Evolutionary conservation across 768 basidiomycete genomes (phyloP), one percentile per base, ranked within the genome.

Genomic region (Panaeolus papilionaceus): DNA sequence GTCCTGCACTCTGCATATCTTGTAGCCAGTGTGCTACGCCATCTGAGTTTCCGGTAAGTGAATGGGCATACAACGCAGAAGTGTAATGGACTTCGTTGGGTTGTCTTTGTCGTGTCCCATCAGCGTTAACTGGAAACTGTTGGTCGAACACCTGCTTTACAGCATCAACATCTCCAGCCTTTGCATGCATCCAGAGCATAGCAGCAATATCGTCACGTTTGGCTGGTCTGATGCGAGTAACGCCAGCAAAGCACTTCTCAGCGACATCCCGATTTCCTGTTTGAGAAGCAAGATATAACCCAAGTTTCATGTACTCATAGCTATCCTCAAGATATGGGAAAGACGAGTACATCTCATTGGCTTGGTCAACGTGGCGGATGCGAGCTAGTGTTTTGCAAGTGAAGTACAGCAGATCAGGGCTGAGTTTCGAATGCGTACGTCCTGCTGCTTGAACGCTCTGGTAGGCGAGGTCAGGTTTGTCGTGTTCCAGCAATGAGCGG

Each of bases 11-110:
- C 26, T 70, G 39, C 74, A 75, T 75, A 8, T 76, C 79, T 58
- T 79, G 75, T 66, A 93, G 71, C 90, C 90, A 91, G 71, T 65
- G 58, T 68, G 84, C 82, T 71, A 91, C 80, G 14, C 84, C 85
- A 38, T 78, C 74, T 47, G 81, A 74, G 69, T 90, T 82, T 8
- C 84, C 82, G 8, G 75, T 73, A 68, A 80, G 79, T 3, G 86
- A 81, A 68, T 87, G 80, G 18, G 88, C 89, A 67, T 83, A 81
- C 18, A 93, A 79, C 71, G 92, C 78, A 45, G 83, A 79, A 16
- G 85, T 82, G 72, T 86, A 93, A 69, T 91, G 88, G 49, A 78
- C 63, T 16, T 85, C 71, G 38, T 75, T 77, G 33, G 90, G 89
- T 4, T 74, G 73, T 40, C 78, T 79, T 1, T 64, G 70, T 28